Percentiles rank a stretch among this genome's conserved stretches.
These are phyloP conservation scores for Porodaedalea pini DNA, from an alignment of 1,284 basidiomycete species.

Conservation along the genomic window DNA sequence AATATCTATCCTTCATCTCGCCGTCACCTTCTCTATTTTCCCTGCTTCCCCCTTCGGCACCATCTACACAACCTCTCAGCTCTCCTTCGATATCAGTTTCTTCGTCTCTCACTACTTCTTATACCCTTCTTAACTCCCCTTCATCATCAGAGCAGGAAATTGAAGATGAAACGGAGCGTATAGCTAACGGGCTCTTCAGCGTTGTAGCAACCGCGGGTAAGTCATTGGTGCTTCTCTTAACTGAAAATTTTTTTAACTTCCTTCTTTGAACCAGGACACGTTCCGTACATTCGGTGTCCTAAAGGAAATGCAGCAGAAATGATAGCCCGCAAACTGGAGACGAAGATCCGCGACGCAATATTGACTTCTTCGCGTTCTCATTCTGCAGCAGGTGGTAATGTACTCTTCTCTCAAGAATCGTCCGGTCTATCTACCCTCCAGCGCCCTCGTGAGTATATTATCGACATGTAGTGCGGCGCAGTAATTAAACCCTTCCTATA, in stretches of 20 bases:
- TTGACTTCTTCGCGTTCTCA: constrained; percentile 72
- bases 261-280: constrained; percentile 57
- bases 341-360: constrained; percentile 90
- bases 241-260: background rate
- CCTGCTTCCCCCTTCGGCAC: constrained; percentile 57
- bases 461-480: background rate
- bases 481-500: constrained; percentile 32
- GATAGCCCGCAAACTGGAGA: constrained; percentile 93
- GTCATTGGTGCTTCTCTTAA: constrained; percentile 24
- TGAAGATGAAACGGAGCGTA: constrained; percentile 89
- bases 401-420: constrained; percentile 68
- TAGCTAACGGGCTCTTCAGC: constrained; percentile 90
- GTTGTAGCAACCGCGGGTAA: constrained; percentile 88
- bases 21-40: constrained; percentile 96
- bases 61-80: constrained; percentile 32
- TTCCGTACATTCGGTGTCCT: constrained; percentile 94
- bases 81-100: constrained; percentile 35
- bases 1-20: constrained; percentile 95
- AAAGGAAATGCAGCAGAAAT: constrained; percentile 97
- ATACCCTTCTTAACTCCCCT: constrained; percentile 91
- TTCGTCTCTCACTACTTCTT: constrained; percentile 47
- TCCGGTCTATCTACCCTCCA: constrained; percentile 73
- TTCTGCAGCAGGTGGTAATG: constrained; percentile 36
- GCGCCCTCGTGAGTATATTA: constrained; percentile 64
- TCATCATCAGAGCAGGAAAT: constrained; percentile 87